phyloP scores from a whole-genome alignment of 2,329 filamentous ascomycete species.

The Venturia carpophila region DNA sequence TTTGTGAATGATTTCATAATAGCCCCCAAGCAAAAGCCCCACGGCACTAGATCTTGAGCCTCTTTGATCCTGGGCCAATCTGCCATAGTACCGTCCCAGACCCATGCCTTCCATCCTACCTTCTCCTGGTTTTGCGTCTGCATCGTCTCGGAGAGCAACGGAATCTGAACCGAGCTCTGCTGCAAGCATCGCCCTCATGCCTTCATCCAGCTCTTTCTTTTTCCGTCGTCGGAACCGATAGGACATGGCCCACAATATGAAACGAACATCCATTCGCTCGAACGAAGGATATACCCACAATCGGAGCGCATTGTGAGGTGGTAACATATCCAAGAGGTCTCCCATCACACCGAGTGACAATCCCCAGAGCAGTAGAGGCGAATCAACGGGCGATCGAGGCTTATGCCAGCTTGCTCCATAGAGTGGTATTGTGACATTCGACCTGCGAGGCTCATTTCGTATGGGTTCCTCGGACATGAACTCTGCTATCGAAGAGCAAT shows the following conservation, averaged over 20 bases:
- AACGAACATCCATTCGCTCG: slow-evolving; percentile 52
- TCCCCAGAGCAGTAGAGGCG: slow-evolving; percentile 58
- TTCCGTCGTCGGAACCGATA: slow-evolving; percentile 25
- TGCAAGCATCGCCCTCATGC: slow-evolving; percentile 17
- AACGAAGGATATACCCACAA: slow-evolving; percentile 64
- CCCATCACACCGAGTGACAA: slow-evolving; percentile 59
- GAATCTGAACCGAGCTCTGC: slow-evolving; percentile 26
- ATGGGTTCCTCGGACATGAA: slow-evolving; percentile 34
- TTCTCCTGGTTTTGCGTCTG: slow-evolving; percentile 19
- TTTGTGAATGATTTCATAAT: slow-evolving; percentile 43
- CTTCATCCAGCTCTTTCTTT: slow-evolving; percentile 26
- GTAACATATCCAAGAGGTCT: slow-evolving; percentile 60
- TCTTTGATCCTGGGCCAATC: slow-evolving; percentile 31
- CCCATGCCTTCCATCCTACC: slow-evolving; percentile 36
- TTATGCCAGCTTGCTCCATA: slow-evolving; percentile 23
- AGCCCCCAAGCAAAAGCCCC: slow-evolving; percentile 44
- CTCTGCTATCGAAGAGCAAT: slow-evolving; percentile 40
- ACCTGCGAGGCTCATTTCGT: slow-evolving; percentile 11
- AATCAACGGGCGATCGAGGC: slow-evolving; percentile 30
- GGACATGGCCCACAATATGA: slow-evolving; percentile 46
- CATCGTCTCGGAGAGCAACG: slow-evolving; percentile 21
- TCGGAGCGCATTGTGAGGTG: slow-evolving; percentile 53
- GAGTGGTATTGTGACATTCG: slow-evolving; percentile 22
- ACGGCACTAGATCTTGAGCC: slow-evolving; percentile 35
- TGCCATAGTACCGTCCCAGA: slow-evolving; percentile 34